Base-by-base conservation (phyloP, 805 yeast species). In the Lachancea sp. region DNA sequence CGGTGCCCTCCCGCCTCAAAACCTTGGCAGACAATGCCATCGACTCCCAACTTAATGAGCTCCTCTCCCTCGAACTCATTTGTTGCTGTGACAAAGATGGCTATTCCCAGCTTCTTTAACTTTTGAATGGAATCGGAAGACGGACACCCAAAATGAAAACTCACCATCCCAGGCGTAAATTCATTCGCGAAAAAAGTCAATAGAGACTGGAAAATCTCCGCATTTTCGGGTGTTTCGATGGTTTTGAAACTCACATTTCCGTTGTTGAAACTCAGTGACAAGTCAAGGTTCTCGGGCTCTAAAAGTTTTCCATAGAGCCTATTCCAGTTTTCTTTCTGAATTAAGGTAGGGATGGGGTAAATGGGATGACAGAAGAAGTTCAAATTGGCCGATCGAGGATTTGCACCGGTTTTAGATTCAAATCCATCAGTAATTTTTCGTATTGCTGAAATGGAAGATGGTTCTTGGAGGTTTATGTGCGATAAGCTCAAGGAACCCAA, bases 1-100 rank as follows among this genome's bases (percentile, higher is more conserved):
- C 85, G 61, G 54, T 79, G 85, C 0, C 85, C 85, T 19, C 85
- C 85, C 3, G 85, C 85, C 51, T 78, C 84, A 56, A 66, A 67
- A 0, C 84, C 84, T 57, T 80, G 85, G 20, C 71, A 66, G 7
- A 73, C 63, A 3, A 79, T 58, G 1, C 75, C 81, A 56, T 77
- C 79, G 6, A 71, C 69, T 0, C 70, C 70, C 0, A 57, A 46
- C 0, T 58, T 53, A 2, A 56, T 26, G 26, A 67, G 57, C 37
- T 55, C 30, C 15, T 50, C 26, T 0, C 74, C 76, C 51, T 79
- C 83, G 1, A 55, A 53, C 0, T 69, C 53, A 16, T 69, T 69
- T 0, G 82, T 78, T 0, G 74, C 78, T 1, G 75, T 61, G 1
- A 70, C 75, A 50, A 75, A 66, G 1, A 77, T 68, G 27, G 58